Conservation (phyloP, 495 filamentous ascomycete genomes). For the Trypethelium eluteriae region DNA sequence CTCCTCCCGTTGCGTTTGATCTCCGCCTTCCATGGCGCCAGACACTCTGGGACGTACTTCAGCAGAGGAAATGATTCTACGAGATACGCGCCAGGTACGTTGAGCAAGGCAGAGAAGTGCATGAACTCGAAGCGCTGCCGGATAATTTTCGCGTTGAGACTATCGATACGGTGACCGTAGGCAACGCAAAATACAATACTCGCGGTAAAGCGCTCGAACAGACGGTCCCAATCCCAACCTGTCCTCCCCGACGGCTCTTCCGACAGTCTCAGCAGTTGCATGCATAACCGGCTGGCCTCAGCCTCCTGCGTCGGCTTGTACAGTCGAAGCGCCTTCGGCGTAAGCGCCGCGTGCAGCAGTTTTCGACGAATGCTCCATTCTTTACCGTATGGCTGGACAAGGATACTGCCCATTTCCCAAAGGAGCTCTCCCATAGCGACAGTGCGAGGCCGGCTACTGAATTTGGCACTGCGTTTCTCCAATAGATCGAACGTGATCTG, state of each 20-base stretch:
- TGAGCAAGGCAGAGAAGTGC: slow-evolving; percentile 51
- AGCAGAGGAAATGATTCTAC: slow-evolving; percentile 50
- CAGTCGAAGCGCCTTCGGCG: slow-evolving; percentile 40
- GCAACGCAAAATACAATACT: slow-evolving; percentile 58
- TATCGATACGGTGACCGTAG: slow-evolving; percentile 54
- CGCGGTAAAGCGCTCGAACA: slow-evolving; percentile 56
- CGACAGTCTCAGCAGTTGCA: slow-evolving; percentile 24
- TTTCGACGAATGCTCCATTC: slow-evolving; percentile 41
- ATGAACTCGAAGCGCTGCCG: slow-evolving; percentile 49
- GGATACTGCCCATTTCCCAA: slow-evolving; percentile 42
- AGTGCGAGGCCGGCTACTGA: slow-evolving; percentile 48
- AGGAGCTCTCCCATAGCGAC: slow-evolving; percentile 49
- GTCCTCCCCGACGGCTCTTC: neutral
- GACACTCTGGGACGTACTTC: slow-evolving; percentile 46
- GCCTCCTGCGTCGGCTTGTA: slow-evolving; percentile 44
- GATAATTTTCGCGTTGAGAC: slow-evolving; percentile 46
- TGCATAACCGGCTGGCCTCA: slow-evolving; percentile 35
- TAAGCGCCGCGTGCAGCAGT: slow-evolving; percentile 38
- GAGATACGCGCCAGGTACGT: slow-evolving; percentile 52
- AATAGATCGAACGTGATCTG: slow-evolving; percentile 52
- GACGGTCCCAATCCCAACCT: slow-evolving; percentile 48
- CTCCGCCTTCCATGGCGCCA: slow-evolving; percentile 55
- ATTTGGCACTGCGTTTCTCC: slow-evolving; percentile 48
- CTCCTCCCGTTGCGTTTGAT: slow-evolving; percentile 45
- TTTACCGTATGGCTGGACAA: slow-evolving; percentile 45